Evolutionary conservation across 1,284 basidiomycete genomes (phyloP), one percentile per base, ranked within the genome.

Genomic region (Papiliotrema flavescens): DNA sequence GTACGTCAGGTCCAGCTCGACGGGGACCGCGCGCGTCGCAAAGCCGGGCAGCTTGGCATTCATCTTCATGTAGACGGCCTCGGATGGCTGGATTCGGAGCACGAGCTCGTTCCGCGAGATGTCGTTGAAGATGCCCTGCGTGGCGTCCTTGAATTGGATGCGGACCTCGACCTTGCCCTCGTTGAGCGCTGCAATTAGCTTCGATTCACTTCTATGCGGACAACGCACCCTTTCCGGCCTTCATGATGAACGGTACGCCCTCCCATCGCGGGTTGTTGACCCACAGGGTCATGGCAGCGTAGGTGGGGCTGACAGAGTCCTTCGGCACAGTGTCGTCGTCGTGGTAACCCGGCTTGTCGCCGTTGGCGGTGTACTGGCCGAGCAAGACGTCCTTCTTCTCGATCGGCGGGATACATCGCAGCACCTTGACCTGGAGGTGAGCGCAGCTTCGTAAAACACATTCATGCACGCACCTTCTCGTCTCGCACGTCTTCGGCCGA

Each of bases 101-200:
- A 97, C 93, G 61, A 97, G 83, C 78, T 97, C 93, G 78, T 97
- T 93, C 60, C 94, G 86, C 20, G 89, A 83, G 71, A 96, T 92
- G 67, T 96, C 88, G 75, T 88, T 87, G 83, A 97, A 97, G 73
- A 97, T 96, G 53, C 94, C 93, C 73, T 86, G 84, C 0, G 91
- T 92, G 54, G 94, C 92, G 71, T 96, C 92, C 79, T 92, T 95
- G 82, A 91, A 97, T 77, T 96, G 93, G 62, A 96, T 87, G 53
- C 93, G 89, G 67, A 97, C 86, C 78, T 96, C 94, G 54, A 96
- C 93, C 80, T 97, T 97, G 73, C 90, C 88, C 78, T 96, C 93
- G 79, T 96, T 95, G 56, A 97, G 80, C 11, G 93, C 92, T 94
- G 64, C 22, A 39, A 24, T 57, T 22, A 49, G 42, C 24, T 11